These are phyloP conservation scores for Microcyclosporella mali DNA, from an alignment of 2,329 filamentous ascomycete species.

Conservation along the genomic window DNA sequence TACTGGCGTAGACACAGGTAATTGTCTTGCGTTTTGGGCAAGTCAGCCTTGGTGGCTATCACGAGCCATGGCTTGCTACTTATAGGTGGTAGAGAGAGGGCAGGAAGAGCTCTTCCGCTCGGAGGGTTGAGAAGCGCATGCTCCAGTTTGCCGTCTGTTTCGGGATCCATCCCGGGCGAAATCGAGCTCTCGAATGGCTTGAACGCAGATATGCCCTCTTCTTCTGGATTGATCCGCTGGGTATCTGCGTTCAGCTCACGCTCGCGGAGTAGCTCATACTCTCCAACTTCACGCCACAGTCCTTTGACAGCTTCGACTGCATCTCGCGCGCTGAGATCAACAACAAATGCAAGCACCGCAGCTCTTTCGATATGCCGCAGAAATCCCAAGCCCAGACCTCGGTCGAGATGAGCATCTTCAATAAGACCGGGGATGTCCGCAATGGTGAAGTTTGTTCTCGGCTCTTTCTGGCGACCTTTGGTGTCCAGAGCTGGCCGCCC, in stretches of 20 bases:
- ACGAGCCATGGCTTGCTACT: slow-evolving; percentile 97
- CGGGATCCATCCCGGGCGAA: slow-evolving; percentile 24
- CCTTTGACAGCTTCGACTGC: slow-evolving; percentile 71
- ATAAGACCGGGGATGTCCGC: slow-evolving; percentile 95
- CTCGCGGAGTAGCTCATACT: slow-evolving; percentile 78
- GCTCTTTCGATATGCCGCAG: slow-evolving; percentile 91
- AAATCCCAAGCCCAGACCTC: slow-evolving; percentile 84
- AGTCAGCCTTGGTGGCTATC: slow-evolving; percentile 85
- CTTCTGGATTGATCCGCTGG: slow-evolving; percentile 46
- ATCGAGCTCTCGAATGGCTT: slow-evolving; percentile 41
- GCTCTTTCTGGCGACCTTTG: slow-evolving; percentile 43
- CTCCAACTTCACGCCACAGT: slow-evolving; percentile 83
- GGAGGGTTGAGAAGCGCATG: slow-evolving; percentile 22
- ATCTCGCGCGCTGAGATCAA: slow-evolving; percentile 76
- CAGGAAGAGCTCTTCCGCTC: slow-evolving; percentile 35
- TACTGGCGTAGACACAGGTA: slow-evolving; percentile 66
- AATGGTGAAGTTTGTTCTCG: slow-evolving; percentile 77
- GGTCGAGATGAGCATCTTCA: slow-evolving; percentile 85
- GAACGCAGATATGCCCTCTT: slow-evolving; percentile 37
- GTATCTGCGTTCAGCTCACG: slow-evolving; percentile 61
- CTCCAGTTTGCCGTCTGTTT: slow-evolving; percentile 16
- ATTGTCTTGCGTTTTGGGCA: slow-evolving; percentile 71
- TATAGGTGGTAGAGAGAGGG: slow-evolving; percentile 59
- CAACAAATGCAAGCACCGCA: slow-evolving; percentile 84
- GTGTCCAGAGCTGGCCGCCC: slow-evolving; percentile 59